phyloP scores from a whole-genome alignment of 768 basidiomycete species.

The Tulasnella calospora region DNA sequence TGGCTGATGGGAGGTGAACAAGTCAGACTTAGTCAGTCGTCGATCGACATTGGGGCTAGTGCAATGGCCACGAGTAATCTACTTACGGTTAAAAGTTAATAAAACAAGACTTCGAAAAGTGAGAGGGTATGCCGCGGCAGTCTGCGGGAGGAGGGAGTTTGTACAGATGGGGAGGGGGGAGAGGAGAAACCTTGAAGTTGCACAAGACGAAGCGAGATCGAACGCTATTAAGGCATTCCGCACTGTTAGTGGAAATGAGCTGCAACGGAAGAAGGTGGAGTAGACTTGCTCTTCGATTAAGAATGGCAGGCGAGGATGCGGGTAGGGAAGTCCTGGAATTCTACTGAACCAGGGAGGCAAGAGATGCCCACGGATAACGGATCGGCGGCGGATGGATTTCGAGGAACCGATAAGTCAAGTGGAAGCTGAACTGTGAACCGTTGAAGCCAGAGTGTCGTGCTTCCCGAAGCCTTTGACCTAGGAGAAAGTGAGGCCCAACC shows the following conservation, averaged over 20 bases:
- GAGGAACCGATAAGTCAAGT: slow-evolving; percentile 4
- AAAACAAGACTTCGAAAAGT: slow-evolving; percentile 5
- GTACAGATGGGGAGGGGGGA: slow-evolving; percentile 1
- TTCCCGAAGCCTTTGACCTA: background rate
- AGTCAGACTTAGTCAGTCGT: background rate
- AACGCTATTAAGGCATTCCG: slow-evolving; percentile 5
- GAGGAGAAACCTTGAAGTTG: slow-evolving; percentile 4
- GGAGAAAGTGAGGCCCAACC: background rate
- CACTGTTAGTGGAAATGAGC: slow-evolving; percentile 8
- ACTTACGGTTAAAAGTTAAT: slow-evolving; percentile 8
- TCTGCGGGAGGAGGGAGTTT: slow-evolving; percentile 3
- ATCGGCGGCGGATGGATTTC: slow-evolving; percentile 6
- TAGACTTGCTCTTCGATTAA: slow-evolving; percentile 8
- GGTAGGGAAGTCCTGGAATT: background rate
- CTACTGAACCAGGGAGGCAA: background rate
- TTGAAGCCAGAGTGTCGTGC: background rate
- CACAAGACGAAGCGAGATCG: slow-evolving; percentile 6
- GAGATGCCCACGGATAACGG: slow-evolving; percentile 9
- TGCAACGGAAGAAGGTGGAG: slow-evolving; percentile 3
- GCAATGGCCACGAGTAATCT: background rate
- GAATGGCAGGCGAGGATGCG: slow-evolving; percentile 3
- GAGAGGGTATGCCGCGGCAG: slow-evolving; percentile 4
- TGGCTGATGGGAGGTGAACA: background rate
- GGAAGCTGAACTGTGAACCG: background rate
- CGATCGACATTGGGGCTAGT: background rate